These are phyloP conservation scores for Phlebiopsis flavidoalba DNA, from an alignment of 768 basidiomycete species.

Conservation along the genomic window DNA sequence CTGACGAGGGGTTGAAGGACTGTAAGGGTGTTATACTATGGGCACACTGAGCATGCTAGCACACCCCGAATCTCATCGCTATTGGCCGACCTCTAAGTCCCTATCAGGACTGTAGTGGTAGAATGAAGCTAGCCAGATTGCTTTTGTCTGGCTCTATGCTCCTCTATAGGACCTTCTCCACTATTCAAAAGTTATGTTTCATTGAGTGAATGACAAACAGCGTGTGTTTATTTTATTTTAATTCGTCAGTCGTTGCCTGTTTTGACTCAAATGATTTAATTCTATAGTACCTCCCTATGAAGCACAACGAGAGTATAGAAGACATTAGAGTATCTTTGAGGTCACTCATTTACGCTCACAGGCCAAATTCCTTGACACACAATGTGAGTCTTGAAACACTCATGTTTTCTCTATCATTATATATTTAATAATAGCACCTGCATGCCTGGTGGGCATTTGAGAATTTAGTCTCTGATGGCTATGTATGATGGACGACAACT, in stretches of 20 bases:
- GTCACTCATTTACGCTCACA: slow-evolving; percentile 48
- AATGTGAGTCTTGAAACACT: slow-evolving; percentile 46
- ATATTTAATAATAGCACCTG: slow-evolving; percentile 50
- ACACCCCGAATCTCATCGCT: slow-evolving; percentile 16
- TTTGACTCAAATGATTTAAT: too few species aligned
- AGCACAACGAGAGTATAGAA: slow-evolving; percentile 56
- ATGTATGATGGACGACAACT: slow-evolving; percentile 64
- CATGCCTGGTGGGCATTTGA: slow-evolving; percentile 80
- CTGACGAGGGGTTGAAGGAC: slow-evolving; percentile 24
- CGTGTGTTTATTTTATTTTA: slow-evolving; percentile 22
- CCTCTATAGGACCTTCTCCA: slow-evolving; percentile 21
- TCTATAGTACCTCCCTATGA: slow-evolving; percentile 74
- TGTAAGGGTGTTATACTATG: slow-evolving; percentile 60
- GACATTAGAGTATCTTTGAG: slow-evolving; percentile 76
- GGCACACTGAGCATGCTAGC: slow-evolving; percentile 80
- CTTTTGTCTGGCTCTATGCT: slow-evolving; percentile 25
- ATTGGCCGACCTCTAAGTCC: slow-evolving; percentile 23
- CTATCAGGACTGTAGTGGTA: slow-evolving; percentile 26
- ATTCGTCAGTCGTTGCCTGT: too few species aligned
- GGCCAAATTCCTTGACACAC: slow-evolving; percentile 60
- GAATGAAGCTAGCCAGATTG: slow-evolving; percentile 32
- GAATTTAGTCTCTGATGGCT: slow-evolving; percentile 59
- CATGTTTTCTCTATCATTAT: slow-evolving; percentile 6
- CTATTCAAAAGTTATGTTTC: slow-evolving; percentile 32
- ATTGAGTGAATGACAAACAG: slow-evolving; percentile 40